Base-by-base conservation (phyloP, 164 flowering plant genomes). In the Piper longum region DNA sequence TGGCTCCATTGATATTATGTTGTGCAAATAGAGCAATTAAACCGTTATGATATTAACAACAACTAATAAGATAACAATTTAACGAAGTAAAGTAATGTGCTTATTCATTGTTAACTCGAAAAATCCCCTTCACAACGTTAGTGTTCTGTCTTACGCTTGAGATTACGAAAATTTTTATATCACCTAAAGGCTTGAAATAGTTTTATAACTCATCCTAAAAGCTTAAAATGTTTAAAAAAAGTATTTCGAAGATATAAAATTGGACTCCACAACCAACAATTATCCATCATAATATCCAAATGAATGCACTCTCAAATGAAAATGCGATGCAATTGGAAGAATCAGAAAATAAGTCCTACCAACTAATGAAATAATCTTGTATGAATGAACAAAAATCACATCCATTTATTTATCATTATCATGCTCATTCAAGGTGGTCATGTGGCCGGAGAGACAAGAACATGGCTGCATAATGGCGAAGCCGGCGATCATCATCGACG, bases 401-500 rank as follows among this genome's bases (percentile, higher is more conserved):
- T 26, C 36, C 36, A 26, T 43, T 41, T 16, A 9, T 5, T 26
- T 40, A 16, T 42, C 16, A 41, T 41, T 43, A 44, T 12, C 16
- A 18, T 40, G 9, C 17, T 45, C 71, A 92, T 66, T 92, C 93
- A 19, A 92, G 90, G 68, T 92, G 98, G 64, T 92, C 98, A 65
- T 92, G 96, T 7, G 98, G 98, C 72, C 87, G 74, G 6, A 89
- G 60, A 2, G 96, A 83, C 95, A 89, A 74, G 77, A 92, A 92
- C 81, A 85, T 76, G 0, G 96, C 93, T 60, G 96, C 98, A 76
- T 83, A 89, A 56, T 75, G 85, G 41, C 76, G 69, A 7, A 92
- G 85, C 40, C 82, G 67, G 12, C 82, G 78, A 18, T 88, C 95
- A 41, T 66, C 48, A n/a, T 78, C 78, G 4, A 78, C 86, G 62